A percentile compares a stretch with the other conserved stretches of the same genome.
Evolutionary conservation across 2,329 filamentous ascomycete genomes (phyloP).

Genomic region (Reticulascus tulasneorum): DNA sequence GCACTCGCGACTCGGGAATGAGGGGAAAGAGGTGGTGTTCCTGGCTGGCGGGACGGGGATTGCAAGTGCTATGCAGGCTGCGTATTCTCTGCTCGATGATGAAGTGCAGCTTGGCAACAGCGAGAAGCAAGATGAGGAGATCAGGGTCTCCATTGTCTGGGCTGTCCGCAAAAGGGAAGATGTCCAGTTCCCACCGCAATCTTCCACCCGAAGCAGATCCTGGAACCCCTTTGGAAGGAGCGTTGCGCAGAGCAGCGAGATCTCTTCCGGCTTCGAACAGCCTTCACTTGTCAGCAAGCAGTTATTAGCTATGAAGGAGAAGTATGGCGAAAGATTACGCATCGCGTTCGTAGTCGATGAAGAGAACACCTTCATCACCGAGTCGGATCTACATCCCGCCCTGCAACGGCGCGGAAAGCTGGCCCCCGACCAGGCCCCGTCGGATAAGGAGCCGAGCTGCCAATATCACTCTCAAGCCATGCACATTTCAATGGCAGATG

Average conservation of each 20-base stretch:
- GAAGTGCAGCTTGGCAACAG: too few species aligned
- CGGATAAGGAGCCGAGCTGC: conserved; percentile 16
- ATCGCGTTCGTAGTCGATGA: conserved; percentile 82
- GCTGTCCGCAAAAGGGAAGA: conserved; percentile 61
- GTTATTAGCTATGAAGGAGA: conserved; percentile 57
- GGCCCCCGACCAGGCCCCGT: conserved; percentile 33
- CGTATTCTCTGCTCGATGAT: conserved; percentile 53
- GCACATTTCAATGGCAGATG: conserved; percentile 16
- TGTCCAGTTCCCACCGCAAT: conserved; percentile 28
- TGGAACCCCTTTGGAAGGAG: conserved; percentile 8
- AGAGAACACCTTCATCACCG: conserved; percentile 64
- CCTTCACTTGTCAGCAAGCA: conserved; percentile 55
- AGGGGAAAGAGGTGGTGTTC: conserved; percentile 61
- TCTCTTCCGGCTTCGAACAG: conserved; percentile 16
- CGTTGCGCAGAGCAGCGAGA: not conserved
- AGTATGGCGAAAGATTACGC: conserved; percentile 51
- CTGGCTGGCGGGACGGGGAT: conserved; percentile 91
- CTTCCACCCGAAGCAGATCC: conserved; percentile 16
- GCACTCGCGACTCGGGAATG: conserved; percentile 24
- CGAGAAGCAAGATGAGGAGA: conserved; percentile 20
- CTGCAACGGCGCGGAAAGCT: conserved; percentile 17
- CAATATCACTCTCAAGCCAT: conserved; percentile 23
- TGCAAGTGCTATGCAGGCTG: conserved; percentile 81
- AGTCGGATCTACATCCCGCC: conserved; percentile 39
- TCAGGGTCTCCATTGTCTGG: conserved; percentile 73